Conservation (phyloP, 2,329 filamentous ascomycete species). For the Pyrenochaeta sp. region DNA sequence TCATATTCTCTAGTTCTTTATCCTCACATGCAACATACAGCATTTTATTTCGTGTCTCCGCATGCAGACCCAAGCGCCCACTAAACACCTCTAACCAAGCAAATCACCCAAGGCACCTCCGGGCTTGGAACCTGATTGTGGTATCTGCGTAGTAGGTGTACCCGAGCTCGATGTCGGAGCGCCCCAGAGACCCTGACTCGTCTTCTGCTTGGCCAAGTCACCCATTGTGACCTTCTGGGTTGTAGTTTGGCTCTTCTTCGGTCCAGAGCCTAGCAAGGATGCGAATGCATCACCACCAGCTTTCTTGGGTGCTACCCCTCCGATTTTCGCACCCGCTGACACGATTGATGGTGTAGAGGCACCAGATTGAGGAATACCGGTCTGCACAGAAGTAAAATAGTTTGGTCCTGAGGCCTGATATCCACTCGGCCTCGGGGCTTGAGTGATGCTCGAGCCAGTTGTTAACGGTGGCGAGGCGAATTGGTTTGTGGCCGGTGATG, state of each 20-base stretch:
- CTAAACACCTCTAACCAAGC: slow-evolving; percentile 34
- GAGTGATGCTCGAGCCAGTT: slow-evolving; percentile 49
- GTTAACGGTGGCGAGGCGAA: slow-evolving; percentile 60
- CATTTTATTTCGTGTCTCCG: slow-evolving; percentile 9
- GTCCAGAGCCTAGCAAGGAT: slow-evolving; percentile 78
- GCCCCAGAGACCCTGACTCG: slow-evolving; percentile 93
- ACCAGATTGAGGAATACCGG: slow-evolving; percentile 44
- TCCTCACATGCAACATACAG: neutral
- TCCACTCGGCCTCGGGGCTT: slow-evolving; percentile 65
- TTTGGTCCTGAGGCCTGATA: slow-evolving; percentile 87
- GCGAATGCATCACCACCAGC: slow-evolving; percentile 87
- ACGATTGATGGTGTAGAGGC: slow-evolving; percentile 54
- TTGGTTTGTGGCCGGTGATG: slow-evolving; percentile 65
- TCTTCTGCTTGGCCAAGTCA: slow-evolving; percentile 98
- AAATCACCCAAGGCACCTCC: slow-evolving; percentile 48
- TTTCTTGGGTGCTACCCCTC: slow-evolving; percentile 49
- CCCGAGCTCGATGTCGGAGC: slow-evolving; percentile 61
- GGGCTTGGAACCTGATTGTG: slow-evolving; percentile 43
- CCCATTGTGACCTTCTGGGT: slow-evolving; percentile 78
- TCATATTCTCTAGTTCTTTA: no score
- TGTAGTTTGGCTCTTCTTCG: slow-evolving; percentile 75
- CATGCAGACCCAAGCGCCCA: neutral
- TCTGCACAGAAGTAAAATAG: slow-evolving; percentile 86
- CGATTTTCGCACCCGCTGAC: slow-evolving; percentile 52
- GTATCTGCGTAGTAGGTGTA: slow-evolving; percentile 38